Base-by-base conservation (phyloP, 2,329 filamentous ascomycete species). In the Scedosporium boydii region DNA sequence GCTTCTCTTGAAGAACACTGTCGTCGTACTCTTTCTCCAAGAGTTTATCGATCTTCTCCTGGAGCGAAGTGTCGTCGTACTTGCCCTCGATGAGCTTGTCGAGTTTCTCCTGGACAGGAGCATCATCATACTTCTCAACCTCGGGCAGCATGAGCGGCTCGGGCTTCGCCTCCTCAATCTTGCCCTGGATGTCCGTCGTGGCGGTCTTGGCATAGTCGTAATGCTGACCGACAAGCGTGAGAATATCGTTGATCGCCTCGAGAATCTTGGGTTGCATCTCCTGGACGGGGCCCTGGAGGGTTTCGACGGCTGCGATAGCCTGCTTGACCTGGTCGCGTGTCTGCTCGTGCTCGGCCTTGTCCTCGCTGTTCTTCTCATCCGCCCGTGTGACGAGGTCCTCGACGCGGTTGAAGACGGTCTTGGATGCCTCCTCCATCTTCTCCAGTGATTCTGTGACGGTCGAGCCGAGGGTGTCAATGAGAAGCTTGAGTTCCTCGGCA, bases 191-290 rank as follows among this genome's bases (percentile, higher is more conserved):
- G 3, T 79, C 77, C 6, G 74, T 79, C 1, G 80, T 77, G 0
- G 87, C 82, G 55, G 83, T 81, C 74, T 93, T 91, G 14, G 91
- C 89, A 70, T 96, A 90, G 68, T 96, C 91, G 69, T 89, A 96
- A 72, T 98, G 93, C 71, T 96, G 85, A 26, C 86, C 88, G 62
- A 96, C 90, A 26, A 96, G 81, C 6, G 86, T 80, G 46, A 96
- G 81, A n/a, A 98, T 86, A 69, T 97, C 90, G 68, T 91, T 89
- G 66, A 99, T 85, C 0, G 90, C 85, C 61, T 93, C 87, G 63
- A 97, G 83, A 67, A 98, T 89, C 75, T 96, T 89, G 1, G 95
- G 95, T 68, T 97, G 89, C 66, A 89, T 88, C 72, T 97, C 92
- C 7, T 83, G 84, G 34, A 96, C 82, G 63, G 95, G 87, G 64